phyloP scores from a whole-genome alignment of 2,329 filamentous ascomycete genomes.

The Pseudogymnoascus pannorum region DNA sequence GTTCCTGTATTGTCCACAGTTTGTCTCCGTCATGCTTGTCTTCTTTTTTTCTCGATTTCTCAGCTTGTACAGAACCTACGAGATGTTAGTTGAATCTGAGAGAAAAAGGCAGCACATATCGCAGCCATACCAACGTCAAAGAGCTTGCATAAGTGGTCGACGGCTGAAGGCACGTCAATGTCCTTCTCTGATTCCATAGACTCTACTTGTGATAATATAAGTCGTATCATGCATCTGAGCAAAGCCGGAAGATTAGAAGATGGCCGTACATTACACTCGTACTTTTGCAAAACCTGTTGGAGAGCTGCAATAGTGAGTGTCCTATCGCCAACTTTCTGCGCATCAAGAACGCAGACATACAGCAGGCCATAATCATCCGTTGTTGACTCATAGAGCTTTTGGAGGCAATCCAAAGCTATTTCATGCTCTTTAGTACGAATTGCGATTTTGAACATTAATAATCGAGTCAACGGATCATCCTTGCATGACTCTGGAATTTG shows the following conservation, averaged over 20 bases:
- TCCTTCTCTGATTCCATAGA: constrained; percentile 16
- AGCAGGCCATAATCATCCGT: constrained; percentile 55
- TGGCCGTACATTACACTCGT: constrained; percentile 39
- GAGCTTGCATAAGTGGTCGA: constrained; percentile 46
- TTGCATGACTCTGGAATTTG: constrained; percentile 51
- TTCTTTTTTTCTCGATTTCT: constrained; percentile 35
- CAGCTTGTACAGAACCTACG: constrained; percentile 29
- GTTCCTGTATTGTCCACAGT: constrained; percentile 39
- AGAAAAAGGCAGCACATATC: background rate
- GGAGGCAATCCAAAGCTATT: constrained; percentile 56
- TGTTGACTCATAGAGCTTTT: constrained; percentile 46
- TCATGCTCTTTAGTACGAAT: constrained; percentile 51
- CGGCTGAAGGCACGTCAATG: constrained; percentile 13
- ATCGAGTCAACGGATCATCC: constrained; percentile 59
- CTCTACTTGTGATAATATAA: constrained; percentile 39
- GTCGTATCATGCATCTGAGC: constrained; percentile 52
- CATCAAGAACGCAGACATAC: constrained; percentile 74
- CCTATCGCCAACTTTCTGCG: constrained; percentile 58
- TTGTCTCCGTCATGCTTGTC: constrained; percentile 33
- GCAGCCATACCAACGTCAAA: constrained; percentile 41
- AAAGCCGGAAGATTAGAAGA: constrained; percentile 55
- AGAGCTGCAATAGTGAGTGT: constrained; percentile 51
- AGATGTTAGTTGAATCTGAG: constrained; percentile 9
- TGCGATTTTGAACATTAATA: constrained; percentile 68
- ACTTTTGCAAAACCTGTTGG: constrained; percentile 51